These are phyloP conservation scores for Inosperma sp. DNA, from an alignment of 768 basidiomycete species.

Conservation along the genomic window DNA sequence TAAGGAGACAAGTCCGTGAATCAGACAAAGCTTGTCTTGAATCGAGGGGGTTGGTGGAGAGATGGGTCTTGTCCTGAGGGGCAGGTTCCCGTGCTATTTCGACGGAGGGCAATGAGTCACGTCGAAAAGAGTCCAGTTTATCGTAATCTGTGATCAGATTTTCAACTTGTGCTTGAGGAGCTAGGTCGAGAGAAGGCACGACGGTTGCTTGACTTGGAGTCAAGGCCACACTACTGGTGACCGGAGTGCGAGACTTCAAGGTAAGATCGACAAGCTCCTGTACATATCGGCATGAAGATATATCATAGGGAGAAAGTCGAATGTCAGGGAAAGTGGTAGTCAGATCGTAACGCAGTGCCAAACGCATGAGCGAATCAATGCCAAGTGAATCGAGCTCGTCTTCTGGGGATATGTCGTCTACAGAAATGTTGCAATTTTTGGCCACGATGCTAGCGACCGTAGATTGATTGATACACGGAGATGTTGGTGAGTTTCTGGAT, in stretches of 20 bases:
- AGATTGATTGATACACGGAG: slow-evolving; percentile 21
- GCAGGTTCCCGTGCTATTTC: too few species aligned
- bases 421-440: slow-evolving; percentile 38
- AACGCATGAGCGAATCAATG: slow-evolving; percentile 35
- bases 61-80: too few species aligned
- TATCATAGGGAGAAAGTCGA: not conserved
- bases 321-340: slow-evolving; percentile 30
- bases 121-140: too few species aligned
- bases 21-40: too few species aligned
- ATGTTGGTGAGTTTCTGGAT: not conserved
- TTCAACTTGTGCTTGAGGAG: too few species aligned
- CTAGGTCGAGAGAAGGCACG: too few species aligned
- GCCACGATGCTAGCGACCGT: slow-evolving; percentile 37
- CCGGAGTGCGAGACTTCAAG: not conserved
- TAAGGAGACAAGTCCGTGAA: too few species aligned
- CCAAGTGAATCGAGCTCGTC: slow-evolving; percentile 47
- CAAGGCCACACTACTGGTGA: too few species aligned
- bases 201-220: too few species aligned
- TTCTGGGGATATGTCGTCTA: slow-evolving; percentile 30
- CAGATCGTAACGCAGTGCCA: slow-evolving; percentile 46
- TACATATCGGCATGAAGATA: not conserved
- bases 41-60: too few species aligned
- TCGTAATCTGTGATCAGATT: too few species aligned
- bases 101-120: too few species aligned
- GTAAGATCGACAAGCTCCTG: not conserved